These are phyloP conservation scores for Aspergillus asperescens DNA, from an alignment of 495 filamentous ascomycete genomes.

Conservation along the genomic window DNA sequence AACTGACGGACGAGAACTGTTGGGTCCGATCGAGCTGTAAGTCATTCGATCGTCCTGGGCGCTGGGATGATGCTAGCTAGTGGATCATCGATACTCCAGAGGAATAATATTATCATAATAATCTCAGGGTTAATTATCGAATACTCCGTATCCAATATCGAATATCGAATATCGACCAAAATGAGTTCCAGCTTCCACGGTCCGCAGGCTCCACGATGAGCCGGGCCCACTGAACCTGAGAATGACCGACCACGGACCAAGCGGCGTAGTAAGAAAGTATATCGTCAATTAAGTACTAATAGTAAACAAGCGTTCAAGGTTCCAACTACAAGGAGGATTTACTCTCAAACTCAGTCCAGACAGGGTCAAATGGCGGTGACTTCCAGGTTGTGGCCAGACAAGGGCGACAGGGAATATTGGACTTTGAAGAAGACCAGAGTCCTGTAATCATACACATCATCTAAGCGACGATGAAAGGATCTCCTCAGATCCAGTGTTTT, in stretches of 20 bases:
- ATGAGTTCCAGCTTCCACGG: no score
- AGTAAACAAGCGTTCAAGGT: no score
- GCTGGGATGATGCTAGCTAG: conserved; percentile 23
- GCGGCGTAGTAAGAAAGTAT: neutral
- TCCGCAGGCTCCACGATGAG: neutral
- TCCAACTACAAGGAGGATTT: no score
- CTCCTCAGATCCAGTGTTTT: neutral
- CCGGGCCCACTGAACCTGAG: neutral
- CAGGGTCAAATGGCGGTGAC: conserved; percentile 17
- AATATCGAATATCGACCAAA: no score
- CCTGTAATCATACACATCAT: conserved; percentile 6
- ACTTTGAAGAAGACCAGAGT: neutral
- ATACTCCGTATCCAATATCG: no score
- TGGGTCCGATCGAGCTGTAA: conserved; percentile 26
- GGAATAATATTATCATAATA: no score
- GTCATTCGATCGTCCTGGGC: conserved; percentile 29
- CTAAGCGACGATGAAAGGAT: neutral
- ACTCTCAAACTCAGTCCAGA: neutral
- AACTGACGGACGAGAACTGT: neutral
- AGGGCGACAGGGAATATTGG: no score
- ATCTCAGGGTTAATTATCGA: no score
- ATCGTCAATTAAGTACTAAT: no score
- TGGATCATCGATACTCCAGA: no score
- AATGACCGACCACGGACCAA: no score
- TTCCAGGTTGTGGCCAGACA: no score